Base-by-base conservation (phyloP, 1,139 yeast species). In the Pichia sp. region DNA sequence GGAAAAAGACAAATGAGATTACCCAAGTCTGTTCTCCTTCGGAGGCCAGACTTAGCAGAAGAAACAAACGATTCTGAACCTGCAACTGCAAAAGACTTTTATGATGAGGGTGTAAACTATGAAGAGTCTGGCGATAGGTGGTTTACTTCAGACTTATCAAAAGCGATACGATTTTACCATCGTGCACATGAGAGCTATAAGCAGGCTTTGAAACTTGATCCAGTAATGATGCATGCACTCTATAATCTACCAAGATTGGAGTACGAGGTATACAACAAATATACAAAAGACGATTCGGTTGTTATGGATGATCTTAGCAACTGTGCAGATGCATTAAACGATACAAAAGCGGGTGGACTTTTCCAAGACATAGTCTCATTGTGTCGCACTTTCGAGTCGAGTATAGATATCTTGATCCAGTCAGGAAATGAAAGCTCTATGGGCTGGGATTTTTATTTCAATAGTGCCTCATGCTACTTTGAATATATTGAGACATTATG, bases 101-200 rank as follows among this genome's bases (percentile, higher is more conserved):
- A 78, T n/a, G 79, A 76, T 45, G 69, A 70, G 54, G 85, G 79
- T 0, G 70, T 79, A 1, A 66, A 67, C 10, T 79, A 77, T 51
- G 85, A 81, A 62, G 84, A 80, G 58, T 76, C 78, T 10, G 85
- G 84, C 0, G 85, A 81, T 60, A 67, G 85, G 54, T 81, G 85
- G 85, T 66, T 77, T 19, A 75, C 80, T 0, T 78, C 84, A 0
- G 85, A 81, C 61, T 64, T 80, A 36, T 67, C 82, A 5, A 81
- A 81, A 60, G 76, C 80, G 1, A 66, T 81, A 41, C 64, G 85
- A 45, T 80, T 80, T 62, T 81, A 79, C 64, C 81, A 80, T 60
- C 71, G 73, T 53, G 81, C 84, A 0, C 78, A 73, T 57, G 55
- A 58, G 4, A 59, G 64, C 45, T 81, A 80, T 58, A 54, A 62